Evolutionary conservation across 1,284 basidiomycete species (phyloP), one percentile per base, ranked within the genome.

Genomic region (Cutaneotrichosporon spelunceum): DNA sequence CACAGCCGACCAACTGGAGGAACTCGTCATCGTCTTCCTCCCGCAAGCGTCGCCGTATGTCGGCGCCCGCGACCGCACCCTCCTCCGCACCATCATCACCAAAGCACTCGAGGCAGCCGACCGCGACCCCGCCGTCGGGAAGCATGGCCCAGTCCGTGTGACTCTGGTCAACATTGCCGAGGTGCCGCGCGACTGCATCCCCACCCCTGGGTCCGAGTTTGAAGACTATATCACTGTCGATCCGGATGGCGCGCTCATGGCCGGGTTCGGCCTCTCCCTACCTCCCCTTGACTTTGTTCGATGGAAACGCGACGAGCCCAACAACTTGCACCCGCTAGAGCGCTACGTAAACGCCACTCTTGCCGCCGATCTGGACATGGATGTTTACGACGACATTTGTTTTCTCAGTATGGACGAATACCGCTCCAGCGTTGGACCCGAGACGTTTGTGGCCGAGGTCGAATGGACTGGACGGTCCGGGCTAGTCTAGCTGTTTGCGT

Each of bases 321-420:
- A 29, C 14, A 29, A 30, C 27, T n/a, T 49, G 11, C 48, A 49
- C 26, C 48, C 48, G 19, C 48, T 49, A 26, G 48, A 49, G 14
- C 48, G 48, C 3, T 49, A 29, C n/a, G 26, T 49, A 27, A 26
- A 27, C 27, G 27, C 48, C 2, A 49, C 48, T 9, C 48, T 49
- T 16, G 26, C 11, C 13, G 27, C 26, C 1, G 48, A 29, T 3
- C 48, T 49, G 11, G 48, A 27, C 4, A 49, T 9, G 48, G 48
- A 49, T 4, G 26, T 49, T 13, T 49, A 49, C 19, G 24, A 27
- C 34, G 23, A 47, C 23, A 50, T 57, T 24, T 24, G 47, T 11
- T 57, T 57, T 47, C 16, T 57, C 21, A 36, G 26, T 24, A 48
- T 50, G 24, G 34, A 19, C 2, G 56, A 57, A 26, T 57, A 57